Percentiles rank a stretch among this genome's conserved stretches.
Evolutionary conservation across 2,329 filamentous ascomycete species (phyloP).

Genomic region (Talaromyces sp.): DNA sequence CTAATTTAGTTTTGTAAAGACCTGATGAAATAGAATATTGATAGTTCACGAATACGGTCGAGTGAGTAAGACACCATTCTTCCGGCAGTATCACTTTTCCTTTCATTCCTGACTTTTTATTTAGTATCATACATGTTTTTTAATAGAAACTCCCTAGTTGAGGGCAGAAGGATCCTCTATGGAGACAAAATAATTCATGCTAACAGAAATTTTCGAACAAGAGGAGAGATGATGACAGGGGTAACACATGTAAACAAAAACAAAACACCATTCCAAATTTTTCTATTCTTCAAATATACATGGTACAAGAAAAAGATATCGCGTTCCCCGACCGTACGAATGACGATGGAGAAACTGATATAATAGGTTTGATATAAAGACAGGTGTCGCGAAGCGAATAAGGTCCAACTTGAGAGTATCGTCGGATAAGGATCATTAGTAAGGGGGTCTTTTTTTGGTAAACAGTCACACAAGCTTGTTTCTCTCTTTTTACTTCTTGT

Average conservation of each 20-base stretch:
- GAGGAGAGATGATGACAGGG: not conserved
- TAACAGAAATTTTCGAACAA: not conserved
- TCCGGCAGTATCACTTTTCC: not conserved
- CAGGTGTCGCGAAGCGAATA: not conserved
- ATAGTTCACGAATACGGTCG: not conserved
- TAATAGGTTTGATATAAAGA: slow-evolving; percentile 9
- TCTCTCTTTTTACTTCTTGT: slow-evolving; percentile 48
- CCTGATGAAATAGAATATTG: not conserved
- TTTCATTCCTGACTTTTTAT: not conserved
- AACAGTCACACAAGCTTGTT: not conserved
- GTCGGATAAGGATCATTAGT: not conserved
- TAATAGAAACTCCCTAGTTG: not conserved
- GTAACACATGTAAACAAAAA: slow-evolving; percentile 11
- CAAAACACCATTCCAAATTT: not conserved
- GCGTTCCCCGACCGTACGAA: not conserved
- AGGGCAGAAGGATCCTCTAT: not conserved
- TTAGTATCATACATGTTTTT: not conserved
- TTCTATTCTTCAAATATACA: slow-evolving; percentile 1
- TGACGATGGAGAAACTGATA: slow-evolving; percentile 14
- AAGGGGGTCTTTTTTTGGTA: not conserved
- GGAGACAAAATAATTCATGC: not conserved
- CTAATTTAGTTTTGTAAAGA: not conserved
- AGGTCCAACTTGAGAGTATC: not conserved
- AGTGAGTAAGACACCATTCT: not conserved
- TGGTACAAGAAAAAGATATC: not conserved